Base-by-base conservation (phyloP, 257 asterid species). In the Paraleonurus japonicus region DNA sequence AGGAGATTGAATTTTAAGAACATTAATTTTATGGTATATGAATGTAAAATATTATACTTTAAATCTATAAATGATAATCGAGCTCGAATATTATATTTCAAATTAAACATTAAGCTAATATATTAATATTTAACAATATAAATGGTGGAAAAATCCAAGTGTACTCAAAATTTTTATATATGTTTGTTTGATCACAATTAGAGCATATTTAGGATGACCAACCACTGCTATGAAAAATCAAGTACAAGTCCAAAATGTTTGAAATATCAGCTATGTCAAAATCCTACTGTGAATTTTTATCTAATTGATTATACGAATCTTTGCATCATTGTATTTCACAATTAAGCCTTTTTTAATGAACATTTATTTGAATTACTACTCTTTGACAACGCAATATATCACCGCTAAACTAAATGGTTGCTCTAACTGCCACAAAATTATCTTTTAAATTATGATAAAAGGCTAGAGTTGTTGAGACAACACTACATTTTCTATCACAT, bases 381-480 rank as follows among this genome's bases (percentile, higher is more conserved):
- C 37, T 22, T 60, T 30, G 37, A 61, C 13, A 32, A 61, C 7
- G 20, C 45, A 61, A 61, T 32, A n/a, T 61, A 61, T 28, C 65
- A 59, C 43, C 19, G 35, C 22, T 58, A 35, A 27, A 26, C 17
- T 17, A 43, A 2, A 12, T 13, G 60, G 26, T 72, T 48, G 39
- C 23, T 62, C 27, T 59, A 58, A 71, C 69, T 11, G 47, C 50
- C 43, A 9, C 47, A 12, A 19, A 60, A 59, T 17, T 24, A 19
- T 2, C 39, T 24, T 55, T 47, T 61, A 2, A 61, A 60, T 10
- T 59, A 27, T 62, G 30, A 27, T 61, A 74, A 28, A n/a, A 6
- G 11, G 65, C 15, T 67, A 61, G 71, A 69, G 71, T 68, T 59
- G 79, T 75, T 75, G 70, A 68, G 62, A 67, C 35, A 57, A 66